Percentiles rank a stretch among this genome's conserved stretches.
These are phyloP conservation scores for Psilocybe cubensis DNA, from an alignment of 768 basidiomycete species.

Conservation along the genomic window DNA sequence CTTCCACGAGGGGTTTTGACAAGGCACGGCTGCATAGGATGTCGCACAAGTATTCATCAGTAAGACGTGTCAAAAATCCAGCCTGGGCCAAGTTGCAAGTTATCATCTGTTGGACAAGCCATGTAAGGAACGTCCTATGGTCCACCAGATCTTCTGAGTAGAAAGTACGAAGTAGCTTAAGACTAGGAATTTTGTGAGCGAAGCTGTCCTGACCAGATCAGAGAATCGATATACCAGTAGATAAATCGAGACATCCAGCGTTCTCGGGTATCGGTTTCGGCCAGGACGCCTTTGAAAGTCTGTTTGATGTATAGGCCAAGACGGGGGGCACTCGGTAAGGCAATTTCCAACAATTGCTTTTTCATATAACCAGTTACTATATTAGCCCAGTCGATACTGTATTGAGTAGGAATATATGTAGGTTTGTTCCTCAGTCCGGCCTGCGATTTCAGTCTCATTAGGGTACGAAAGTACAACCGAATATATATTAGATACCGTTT, in stretches of 20 bases:
- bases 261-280: conserved; percentile 70
- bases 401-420: conserved; percentile 79
- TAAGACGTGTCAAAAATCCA: conserved; percentile 74
- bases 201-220: neutral
- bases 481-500: conserved; percentile 55
- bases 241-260: conserved; percentile 80
- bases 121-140: conserved; percentile 72
- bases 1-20: conserved; percentile 71
- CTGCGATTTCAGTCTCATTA: conserved; percentile 33
- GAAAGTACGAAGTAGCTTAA: conserved; percentile 73
- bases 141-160: conserved; percentile 84
- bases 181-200: conserved; percentile 40
- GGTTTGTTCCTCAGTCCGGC: conserved; percentile 79
- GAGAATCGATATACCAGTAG: conserved; percentile 57
- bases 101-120: conserved; percentile 81
- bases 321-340: conserved; percentile 77
- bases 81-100: conserved; percentile 82
- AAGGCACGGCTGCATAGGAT: conserved; percentile 70
- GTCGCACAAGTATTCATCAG: conserved; percentile 79
- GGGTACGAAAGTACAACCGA: neutral
- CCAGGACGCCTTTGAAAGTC: conserved; percentile 80
- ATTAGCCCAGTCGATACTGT: conserved; percentile 86
- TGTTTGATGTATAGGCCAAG: conserved; percentile 81
- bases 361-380: conserved; percentile 81
- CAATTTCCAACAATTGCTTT: conserved; percentile 81